A percentile compares a stretch with the other conserved stretches of the same genome.
These are phyloP conservation scores for Pichia thaimueangensis DNA, from an alignment of 805 yeast genomes.

Conservation along the genomic window DNA sequence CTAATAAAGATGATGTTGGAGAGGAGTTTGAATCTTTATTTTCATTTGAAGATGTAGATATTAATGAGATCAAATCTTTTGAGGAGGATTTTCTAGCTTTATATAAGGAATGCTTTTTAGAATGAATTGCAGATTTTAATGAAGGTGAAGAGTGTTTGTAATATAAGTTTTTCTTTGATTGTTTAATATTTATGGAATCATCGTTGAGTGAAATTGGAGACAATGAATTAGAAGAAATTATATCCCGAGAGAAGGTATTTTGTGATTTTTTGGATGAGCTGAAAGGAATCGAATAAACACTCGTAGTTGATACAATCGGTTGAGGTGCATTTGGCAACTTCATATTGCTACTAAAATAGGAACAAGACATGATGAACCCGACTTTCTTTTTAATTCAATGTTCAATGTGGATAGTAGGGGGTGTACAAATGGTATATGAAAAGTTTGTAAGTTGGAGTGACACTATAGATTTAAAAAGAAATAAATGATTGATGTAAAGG, in stretches of 20 bases:
- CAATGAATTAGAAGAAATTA: background rate
- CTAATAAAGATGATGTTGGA: background rate
- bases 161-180: background rate
- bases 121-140: background rate
- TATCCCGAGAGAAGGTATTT: background rate
- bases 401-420: too few relatives aligned
- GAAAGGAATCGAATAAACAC: constrained; percentile 1
- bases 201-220: too few relatives aligned
- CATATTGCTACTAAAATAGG: too few relatives aligned
- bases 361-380: too few relatives aligned
- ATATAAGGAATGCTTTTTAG: constrained; percentile 1
- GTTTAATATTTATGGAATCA: background rate
- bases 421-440: too few relatives aligned
- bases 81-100: constrained; percentile 3
- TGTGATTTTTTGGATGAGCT: background rate
- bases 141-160: background rate
- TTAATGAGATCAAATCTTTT: background rate
- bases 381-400: too few relatives aligned
- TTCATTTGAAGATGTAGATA: too few relatives aligned
- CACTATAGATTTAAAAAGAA: too few relatives aligned
- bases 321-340: background rate
- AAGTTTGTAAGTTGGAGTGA: too few relatives aligned
- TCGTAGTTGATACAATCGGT: background rate
- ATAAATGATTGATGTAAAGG: background rate
- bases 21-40: too few relatives aligned